These are phyloP conservation scores for Verticillium albo-atrum DNA, from an alignment of 2,329 filamentous ascomycete genomes.

Conservation along the genomic window DNA sequence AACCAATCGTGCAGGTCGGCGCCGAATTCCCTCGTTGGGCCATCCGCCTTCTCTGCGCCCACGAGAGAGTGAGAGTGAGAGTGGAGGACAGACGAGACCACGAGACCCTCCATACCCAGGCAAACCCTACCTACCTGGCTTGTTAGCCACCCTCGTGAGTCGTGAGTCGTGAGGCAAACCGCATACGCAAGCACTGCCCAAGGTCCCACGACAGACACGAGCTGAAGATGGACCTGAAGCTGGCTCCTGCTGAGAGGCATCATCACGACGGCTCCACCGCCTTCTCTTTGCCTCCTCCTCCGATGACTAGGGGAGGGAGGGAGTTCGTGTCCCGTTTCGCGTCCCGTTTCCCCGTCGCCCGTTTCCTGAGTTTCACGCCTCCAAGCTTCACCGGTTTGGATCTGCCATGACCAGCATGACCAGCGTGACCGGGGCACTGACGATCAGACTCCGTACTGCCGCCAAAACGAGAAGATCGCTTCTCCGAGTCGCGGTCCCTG, in stretches of 20 bases:
- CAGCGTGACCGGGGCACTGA: no score
- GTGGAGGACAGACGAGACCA: no score
- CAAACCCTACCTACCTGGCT: neutral
- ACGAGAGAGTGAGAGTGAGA: no score
- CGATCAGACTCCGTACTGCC: neutral
- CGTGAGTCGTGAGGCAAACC: neutral
- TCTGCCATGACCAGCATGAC: neutral
- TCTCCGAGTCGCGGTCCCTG: neutral
- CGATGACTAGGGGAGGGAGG: no score
- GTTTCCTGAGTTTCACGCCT: no score
- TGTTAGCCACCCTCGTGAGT: neutral
- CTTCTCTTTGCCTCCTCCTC: no score
- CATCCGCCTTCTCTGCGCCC: neutral
- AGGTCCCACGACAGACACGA: neutral
- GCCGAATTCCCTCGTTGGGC: neutral
- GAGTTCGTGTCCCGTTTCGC: neutral
- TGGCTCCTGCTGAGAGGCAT: neutral
- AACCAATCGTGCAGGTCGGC: neutral
- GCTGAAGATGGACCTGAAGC: no score
- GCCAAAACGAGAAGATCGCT: neutral
- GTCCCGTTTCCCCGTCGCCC: neutral
- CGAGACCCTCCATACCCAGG: neutral
- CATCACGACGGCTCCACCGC: neutral
- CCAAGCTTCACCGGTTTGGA: neutral
- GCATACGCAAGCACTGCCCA: neutral